phyloP scores from a whole-genome alignment of 2,329 filamentous ascomycete species.

The Dryadomyces quercivorus region DNA sequence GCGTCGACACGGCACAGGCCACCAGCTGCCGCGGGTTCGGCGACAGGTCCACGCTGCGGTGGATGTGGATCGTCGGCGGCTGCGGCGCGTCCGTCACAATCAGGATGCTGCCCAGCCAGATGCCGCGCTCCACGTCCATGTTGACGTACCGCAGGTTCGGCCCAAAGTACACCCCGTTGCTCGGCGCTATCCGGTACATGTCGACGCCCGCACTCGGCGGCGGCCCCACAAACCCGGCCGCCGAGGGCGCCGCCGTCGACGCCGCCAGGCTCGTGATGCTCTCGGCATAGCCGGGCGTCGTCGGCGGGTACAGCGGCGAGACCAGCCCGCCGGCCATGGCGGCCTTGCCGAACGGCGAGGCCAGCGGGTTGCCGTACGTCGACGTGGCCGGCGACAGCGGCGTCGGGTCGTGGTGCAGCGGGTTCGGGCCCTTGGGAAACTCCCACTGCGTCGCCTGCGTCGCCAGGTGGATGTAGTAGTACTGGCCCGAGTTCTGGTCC shows the following conservation, averaged over 20 bases:
- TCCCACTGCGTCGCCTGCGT: slow-evolving; percentile 98
- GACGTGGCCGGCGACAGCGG: slow-evolving; percentile 75
- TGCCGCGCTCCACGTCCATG: slow-evolving; percentile 84
- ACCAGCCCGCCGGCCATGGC: slow-evolving; percentile 49
- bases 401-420: slow-evolving; percentile 67
- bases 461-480: slow-evolving; percentile 96
- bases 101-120: slow-evolving; percentile 90
- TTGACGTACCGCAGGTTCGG: slow-evolving; percentile 93
- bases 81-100: slow-evolving; percentile 84
- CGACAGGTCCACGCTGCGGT: slow-evolving; percentile 79
- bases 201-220: slow-evolving; percentile 81
- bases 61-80: slow-evolving; percentile 90
- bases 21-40: slow-evolving; percentile 84
- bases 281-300: slow-evolving; percentile 72
- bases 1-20: slow-evolving; percentile 69
- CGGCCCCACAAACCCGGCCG: slow-evolving; percentile 78
- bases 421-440: slow-evolving; percentile 90
- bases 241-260: slow-evolving; percentile 60
- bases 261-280: slow-evolving; percentile 74
- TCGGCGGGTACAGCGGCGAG: slow-evolving; percentile 75
- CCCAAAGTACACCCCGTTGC: slow-evolving; percentile 95
- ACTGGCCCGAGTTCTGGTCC: slow-evolving; percentile 90
- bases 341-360: slow-evolving; percentile 56
- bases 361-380: slow-evolving; percentile 62
- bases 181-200: slow-evolving; percentile 85